Conservation (phyloP, 1,284 basidiomycete genomes). For the Malassezia japonica region DNA sequence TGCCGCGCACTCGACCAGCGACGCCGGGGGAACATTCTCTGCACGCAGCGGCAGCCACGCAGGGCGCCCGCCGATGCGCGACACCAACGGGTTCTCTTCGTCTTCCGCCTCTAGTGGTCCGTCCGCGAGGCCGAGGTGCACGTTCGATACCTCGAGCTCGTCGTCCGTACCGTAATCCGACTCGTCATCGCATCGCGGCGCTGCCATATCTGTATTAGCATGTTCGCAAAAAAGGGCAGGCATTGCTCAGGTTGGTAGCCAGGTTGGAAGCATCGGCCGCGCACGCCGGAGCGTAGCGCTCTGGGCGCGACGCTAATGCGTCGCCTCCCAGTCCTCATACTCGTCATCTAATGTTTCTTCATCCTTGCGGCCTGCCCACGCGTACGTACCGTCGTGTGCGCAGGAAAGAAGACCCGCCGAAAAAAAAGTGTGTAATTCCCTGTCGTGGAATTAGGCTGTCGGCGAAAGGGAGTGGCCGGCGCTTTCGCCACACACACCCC, state of each 20-base stretch:
- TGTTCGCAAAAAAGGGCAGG: neutral
- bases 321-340: conserved; percentile 31
- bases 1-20: conserved; percentile 22
- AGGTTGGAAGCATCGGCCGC: conserved; percentile 34
- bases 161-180: conserved; percentile 36
- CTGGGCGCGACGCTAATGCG: neutral
- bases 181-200: conserved; percentile 23
- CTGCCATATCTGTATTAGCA: conserved; percentile 22
- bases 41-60: conserved; percentile 32
- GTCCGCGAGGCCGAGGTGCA: conserved; percentile 42
- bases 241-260: conserved; percentile 37
- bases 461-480: no score
- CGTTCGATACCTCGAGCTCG: conserved; percentile 27
- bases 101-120: conserved; percentile 38
- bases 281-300: conserved; percentile 10
- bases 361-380: conserved; percentile 17
- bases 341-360: conserved; percentile 43
- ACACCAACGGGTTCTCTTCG: conserved; percentile 43
- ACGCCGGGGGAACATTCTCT: conserved; percentile 20
- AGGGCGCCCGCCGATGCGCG: conserved; percentile 39
- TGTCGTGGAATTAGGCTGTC: neutral
- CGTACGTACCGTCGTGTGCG: neutral
- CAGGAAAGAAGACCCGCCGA: neutral
- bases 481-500: conserved; percentile 1
- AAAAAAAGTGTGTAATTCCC: neutral